Evolutionary conservation across 768 basidiomycete genomes (phyloP), one percentile per base, ranked within the genome.

Genomic region (Tylopilus sp.): DNA sequence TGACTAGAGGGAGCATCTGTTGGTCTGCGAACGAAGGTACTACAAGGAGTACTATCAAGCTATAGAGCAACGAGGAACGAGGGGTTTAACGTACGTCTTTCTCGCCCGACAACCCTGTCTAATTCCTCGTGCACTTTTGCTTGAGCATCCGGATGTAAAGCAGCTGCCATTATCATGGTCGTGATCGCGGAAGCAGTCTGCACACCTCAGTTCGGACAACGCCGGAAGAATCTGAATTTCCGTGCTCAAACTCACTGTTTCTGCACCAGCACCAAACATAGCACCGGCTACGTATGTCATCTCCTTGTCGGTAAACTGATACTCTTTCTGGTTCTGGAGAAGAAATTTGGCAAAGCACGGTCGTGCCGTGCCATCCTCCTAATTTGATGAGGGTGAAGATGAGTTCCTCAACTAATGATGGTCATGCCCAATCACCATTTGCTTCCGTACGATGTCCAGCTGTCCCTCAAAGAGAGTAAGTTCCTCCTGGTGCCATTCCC

Each of bases 261-360:
- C 53, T 43, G 55, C 29, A 21, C 53, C 55, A 0, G 55, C 55
- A 2, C 53, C 53, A 33, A 56, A 56, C 55, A 56, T 48, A 17
- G 45, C 24, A 43, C 42, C 42, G 29, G 26, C 26, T 17, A 43
- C 42, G 17, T 43, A 43, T 9, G 42, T 28, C 26, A 28, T 28
- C 26, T 43, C 42, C 9, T 28, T 43, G 42, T 43, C 26, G 11
- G n/a, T 8, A 28, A 43, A 43, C 26, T 43, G 42, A 17, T 43
- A 43, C 6, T 43, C 42, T 19, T 26, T 4, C 42, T 43, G 42
- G 26, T 43, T 43, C n/a, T 43, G 26, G 24, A 43, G 24, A 7
- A 56, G 25, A 44, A 38, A 37, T 8, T 44, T 48, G 29, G 53
- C 55, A 2, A 56, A 56, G 21, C 41, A 56, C 3, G 55, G 41